Evolutionary conservation across 352 stramenopile genomes (phyloP), one percentile per base, ranked within the genome.

Genomic region (Halophytophthora polymorphica): DNA sequence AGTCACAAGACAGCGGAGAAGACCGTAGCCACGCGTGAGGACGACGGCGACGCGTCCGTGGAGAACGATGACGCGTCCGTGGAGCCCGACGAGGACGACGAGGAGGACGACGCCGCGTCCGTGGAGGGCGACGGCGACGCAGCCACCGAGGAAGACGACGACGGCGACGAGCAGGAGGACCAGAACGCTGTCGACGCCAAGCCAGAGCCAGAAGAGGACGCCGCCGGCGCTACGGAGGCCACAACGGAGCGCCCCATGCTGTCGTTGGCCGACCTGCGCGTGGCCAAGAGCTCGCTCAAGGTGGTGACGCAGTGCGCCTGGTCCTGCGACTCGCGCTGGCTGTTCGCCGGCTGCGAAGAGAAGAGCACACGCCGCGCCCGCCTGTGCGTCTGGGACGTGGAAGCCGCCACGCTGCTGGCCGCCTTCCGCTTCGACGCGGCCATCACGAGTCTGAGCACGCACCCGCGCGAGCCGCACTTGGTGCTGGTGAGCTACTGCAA

Each of bases 311-410:
- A 71, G 31, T 83, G 72, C 50, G 71, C 58, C 23, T 90, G 80
- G 80, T 86, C 77, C 23, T 90, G 75, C 23, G 66, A 90, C 42
- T 82, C 73, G 19, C 61, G 60, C 2, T 71, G 64, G 45, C 38
- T 90, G 6, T 86, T 86, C 51, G 75, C 76, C 0, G 77, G 70
- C 2, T 90, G 80, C 48, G 80, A 90, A 41, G 79, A 88, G 45
- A 86, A 87, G 42, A 65, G 59, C 37, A 88, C 64, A 12, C 66
- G 75, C 8, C 64, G 69, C 19, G 77, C 73, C 15, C 61, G 73
- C 4, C 52, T 90, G 3, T 88, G 74, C 33, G 71, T 90, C 8
- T 90, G 80, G 80, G 73, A 90, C 33, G 77, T 83, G 7, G 59
- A 76, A 13, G 67, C 70, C 4, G 73, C 77, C 25, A 80, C 63